Evolutionary conservation across 495 filamentous ascomycete genomes (phyloP).

Genomic region (Penicillium egyptiacum): DNA sequence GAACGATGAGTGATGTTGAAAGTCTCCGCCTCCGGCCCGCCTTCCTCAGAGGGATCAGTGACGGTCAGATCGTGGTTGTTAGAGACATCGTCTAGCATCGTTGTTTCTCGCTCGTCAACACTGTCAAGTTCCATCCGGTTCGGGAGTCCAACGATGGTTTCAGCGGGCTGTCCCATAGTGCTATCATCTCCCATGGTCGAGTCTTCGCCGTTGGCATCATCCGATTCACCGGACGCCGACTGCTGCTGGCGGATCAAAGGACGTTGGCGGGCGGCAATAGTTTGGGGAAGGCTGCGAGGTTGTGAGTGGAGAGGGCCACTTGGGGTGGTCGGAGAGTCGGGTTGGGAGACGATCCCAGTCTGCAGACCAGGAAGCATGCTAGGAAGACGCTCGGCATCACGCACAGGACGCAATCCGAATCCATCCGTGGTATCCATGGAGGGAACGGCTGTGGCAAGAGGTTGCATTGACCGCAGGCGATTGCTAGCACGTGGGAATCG

Average conservation of each 20-base stretch:
- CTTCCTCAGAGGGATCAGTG: conserved; percentile 71
- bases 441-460: conserved; percentile 66
- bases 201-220: conserved; percentile 80
- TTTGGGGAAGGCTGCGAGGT: conserved; percentile 45
- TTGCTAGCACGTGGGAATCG: conserved; percentile 46
- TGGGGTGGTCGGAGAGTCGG: conserved; percentile 90
- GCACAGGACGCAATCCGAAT: conserved; percentile 75
- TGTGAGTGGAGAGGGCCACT: conserved; percentile 60
- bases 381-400: conserved; percentile 81
- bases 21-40: conserved; percentile 72
- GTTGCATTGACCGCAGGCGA: conserved; percentile 61
- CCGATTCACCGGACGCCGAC: conserved; percentile 81
- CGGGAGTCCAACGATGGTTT: conserved; percentile 76
- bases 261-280: conserved; percentile 53
- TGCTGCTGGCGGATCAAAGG: conserved; percentile 85
- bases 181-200: conserved; percentile 65
- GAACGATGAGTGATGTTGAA: conserved; percentile 97
- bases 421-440: conserved; percentile 73
- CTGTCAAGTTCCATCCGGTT: conserved; percentile 76
- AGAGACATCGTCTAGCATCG: conserved; percentile 74
- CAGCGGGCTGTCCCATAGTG: conserved; percentile 59
- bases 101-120: conserved; percentile 65
- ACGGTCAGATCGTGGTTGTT: conserved; percentile 72
- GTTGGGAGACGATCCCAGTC: conserved; percentile 76
- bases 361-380: conserved; percentile 78